These are phyloP conservation scores for Claviceps sorghi DNA, from an alignment of 2,329 filamentous ascomycete genomes.

Conservation along the genomic window DNA sequence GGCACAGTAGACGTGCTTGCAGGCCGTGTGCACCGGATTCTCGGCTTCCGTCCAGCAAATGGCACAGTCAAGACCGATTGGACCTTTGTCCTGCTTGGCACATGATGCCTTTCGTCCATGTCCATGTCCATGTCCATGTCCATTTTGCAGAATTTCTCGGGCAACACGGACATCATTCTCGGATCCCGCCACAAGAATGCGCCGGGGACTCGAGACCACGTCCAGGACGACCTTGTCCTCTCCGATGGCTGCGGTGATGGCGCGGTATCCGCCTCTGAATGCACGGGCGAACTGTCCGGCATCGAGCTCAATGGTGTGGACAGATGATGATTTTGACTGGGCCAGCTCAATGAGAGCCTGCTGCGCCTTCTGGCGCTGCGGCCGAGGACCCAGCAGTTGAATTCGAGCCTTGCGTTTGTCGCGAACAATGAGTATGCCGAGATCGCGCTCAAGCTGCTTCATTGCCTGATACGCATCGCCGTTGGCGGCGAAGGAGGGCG, in stretches of 20 bases:
- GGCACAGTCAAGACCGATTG: conserved; percentile 12
- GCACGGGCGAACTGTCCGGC: conserved; percentile 15
- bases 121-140: too few species aligned
- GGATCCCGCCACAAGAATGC: conserved; percentile 19
- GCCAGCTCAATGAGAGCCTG: not conserved
- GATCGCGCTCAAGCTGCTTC: not conserved
- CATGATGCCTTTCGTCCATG: not conserved
- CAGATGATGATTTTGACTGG: not conserved
- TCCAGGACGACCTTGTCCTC: conserved; percentile 17
- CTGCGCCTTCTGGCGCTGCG: not conserved
- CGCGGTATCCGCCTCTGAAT: conserved; percentile 18
- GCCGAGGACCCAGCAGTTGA: not conserved
- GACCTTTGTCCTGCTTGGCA: not conserved
- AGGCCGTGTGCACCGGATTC: conserved; percentile 19
- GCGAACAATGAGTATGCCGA: not conserved
- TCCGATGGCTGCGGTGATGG: conserved; percentile 14
- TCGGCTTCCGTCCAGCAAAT: conserved; percentile 25
- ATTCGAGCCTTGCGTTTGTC: not conserved
- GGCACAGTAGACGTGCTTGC: conserved; percentile 27
- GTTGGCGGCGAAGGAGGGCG: conserved; percentile 12
- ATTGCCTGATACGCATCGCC: conserved; percentile 1
- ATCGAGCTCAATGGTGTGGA: conserved; percentile 14
- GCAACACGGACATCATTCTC: conserved; percentile 2
- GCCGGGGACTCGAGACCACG: conserved; percentile 13
- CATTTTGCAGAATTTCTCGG: not conserved